Base-by-base conservation (phyloP, 106 monocot species). In the Acorus gramineus region DNA sequence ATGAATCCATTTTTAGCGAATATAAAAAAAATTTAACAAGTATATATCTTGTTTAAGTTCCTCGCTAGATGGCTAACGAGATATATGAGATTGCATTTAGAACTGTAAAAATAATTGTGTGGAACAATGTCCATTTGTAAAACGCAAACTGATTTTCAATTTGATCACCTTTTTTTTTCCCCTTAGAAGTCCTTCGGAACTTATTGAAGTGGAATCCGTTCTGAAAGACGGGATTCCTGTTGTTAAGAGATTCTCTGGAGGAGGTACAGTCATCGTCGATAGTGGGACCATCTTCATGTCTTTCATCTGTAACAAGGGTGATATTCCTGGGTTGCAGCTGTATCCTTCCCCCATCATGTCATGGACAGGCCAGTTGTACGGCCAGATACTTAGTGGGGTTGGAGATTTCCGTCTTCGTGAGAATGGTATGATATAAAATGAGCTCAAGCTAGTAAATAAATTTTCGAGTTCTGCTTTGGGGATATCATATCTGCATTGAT, bases 261-360 rank as follows among this genome's bases (percentile, higher is more conserved):
- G 96, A 6, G 91, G 96, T 12, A 91, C 96, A n/a, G 96, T 98
- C 45, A 84, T 98, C 66, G 96, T 98, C 49, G 96, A 88, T 66
- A 62, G 74, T 50, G 82, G 65, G 44, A 98, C 87, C 2, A 63
- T 91, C 55, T 98, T 98, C 69, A 68, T 85, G 7, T 82, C 74
- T 60, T 69, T 91, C n/a, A 91, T 96, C 57, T 96, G 96, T 76
- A 91, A 85, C 61, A 98, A 87, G 75, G 73, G 67, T 64, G 85
- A 76, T 69, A 55, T 98, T 76, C 79, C 85, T 63, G 82, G 81
- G 47, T 58, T 98, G 47, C 85, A 98, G 44, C 81, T 80, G 12
- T 91, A 79, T 81, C 91, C 96, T 67, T 71, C 58, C 5, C 68
- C 84, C 52, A 87, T 96, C 42, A 96, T 96, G 95, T 79, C 90